Conservation (phyloP, 106 monocot genomes). For the Apostasia ramifera region DNA sequence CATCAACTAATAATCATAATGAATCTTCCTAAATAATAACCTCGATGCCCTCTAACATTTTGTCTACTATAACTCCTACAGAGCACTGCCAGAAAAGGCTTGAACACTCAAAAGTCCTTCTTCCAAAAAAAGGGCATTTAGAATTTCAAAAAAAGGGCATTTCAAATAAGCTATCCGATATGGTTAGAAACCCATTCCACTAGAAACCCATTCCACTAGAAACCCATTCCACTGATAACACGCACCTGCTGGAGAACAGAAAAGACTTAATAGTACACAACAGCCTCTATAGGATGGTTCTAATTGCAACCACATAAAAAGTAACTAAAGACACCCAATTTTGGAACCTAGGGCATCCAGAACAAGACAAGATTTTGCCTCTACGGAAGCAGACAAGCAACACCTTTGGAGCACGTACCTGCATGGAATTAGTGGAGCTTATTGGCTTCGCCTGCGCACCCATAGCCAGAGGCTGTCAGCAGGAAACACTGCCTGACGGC, state of each 20-base stretch:
- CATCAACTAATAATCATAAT: too few species aligned
- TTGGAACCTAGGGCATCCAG: conserved; percentile 22
- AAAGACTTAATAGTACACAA: not conserved
- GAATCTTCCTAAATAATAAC: too few species aligned
- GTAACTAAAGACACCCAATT: not conserved
- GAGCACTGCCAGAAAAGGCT: too few species aligned
- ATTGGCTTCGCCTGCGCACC: conserved; percentile 17
- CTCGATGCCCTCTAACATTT: too few species aligned
- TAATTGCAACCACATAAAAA: not conserved
- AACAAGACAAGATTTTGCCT: not conserved
- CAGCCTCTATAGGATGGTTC: too few species aligned
- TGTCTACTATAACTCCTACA: too few species aligned
- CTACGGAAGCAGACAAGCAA: not conserved
- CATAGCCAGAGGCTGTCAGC: conserved; percentile 2
- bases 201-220: not conserved
- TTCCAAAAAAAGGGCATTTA: not conserved
- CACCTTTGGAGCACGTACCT: conserved; percentile 12
- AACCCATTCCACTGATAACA: not conserved
- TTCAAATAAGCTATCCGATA: not conserved
- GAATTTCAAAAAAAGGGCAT: too few species aligned
- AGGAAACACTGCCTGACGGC: not conserved
- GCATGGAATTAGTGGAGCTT: conserved; percentile 16
- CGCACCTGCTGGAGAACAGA: not conserved
- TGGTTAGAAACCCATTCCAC: not conserved
- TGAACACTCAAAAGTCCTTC: too few species aligned